These are phyloP conservation scores for Incumbomyces lentus DNA, from an alignment of 2,329 filamentous ascomycete genomes.

Conservation along the genomic window DNA sequence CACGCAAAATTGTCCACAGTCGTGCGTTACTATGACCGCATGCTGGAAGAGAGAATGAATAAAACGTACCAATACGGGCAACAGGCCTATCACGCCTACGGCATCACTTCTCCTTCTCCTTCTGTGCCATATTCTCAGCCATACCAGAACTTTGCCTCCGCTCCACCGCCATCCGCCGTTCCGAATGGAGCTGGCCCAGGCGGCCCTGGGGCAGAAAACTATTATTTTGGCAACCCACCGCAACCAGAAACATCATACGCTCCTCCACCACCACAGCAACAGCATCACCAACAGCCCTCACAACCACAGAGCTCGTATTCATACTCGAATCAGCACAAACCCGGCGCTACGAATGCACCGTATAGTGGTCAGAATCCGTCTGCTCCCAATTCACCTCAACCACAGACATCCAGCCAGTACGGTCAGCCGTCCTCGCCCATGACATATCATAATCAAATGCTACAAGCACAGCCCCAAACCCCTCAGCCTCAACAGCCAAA, in stretches of 20 bases:
- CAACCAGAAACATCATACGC: conserved; percentile 33
- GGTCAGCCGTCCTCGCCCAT: conserved; percentile 12
- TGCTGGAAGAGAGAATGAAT: conserved; percentile 90
- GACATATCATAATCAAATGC: conserved; percentile 14
- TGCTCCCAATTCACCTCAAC: too few relatives aligned
- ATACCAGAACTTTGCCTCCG: conserved; percentile 31
- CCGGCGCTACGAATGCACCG: neutral
- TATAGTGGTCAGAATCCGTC: conserved; percentile 3
- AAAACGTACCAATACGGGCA: conserved; percentile 69
- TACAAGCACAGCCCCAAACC: conserved; percentile 7
- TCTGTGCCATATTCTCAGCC: conserved; percentile 54
- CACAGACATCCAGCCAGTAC: too few relatives aligned
- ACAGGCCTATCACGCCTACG: conserved; percentile 48
- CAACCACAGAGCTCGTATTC: conserved; percentile 5
- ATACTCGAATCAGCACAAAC: conserved; percentile 3
- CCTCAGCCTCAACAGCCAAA: conserved; percentile 12
- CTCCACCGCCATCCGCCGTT: conserved; percentile 28
- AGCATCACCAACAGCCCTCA: conserved; percentile 7
- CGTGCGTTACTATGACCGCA: conserved; percentile 92
- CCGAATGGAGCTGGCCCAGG: conserved; percentile 29
- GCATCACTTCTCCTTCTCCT: conserved; percentile 36
- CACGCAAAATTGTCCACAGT: conserved; percentile 94
- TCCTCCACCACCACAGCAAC: conserved; percentile 33
- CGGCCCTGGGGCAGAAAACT: conserved; percentile 59
- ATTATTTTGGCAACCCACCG: conserved; percentile 60